Evolutionary conservation across 2,329 filamentous ascomycete genomes (phyloP).

Genomic region (Fusarium torulosum): DNA sequence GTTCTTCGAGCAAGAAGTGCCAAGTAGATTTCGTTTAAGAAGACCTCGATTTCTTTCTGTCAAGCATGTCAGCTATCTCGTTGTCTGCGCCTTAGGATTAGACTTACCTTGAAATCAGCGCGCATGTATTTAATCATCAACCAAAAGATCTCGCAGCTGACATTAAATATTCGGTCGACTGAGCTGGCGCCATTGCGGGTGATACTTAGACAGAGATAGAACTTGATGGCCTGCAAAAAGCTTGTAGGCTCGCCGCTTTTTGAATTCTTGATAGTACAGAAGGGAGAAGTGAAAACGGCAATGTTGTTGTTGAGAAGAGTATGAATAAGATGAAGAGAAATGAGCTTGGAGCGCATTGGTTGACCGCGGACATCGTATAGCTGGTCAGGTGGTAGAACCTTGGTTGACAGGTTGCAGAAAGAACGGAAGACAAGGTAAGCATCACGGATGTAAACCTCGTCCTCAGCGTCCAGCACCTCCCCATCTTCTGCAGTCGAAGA

Average conservation of each 20-base stretch:
- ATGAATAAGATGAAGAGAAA: constrained; percentile 95
- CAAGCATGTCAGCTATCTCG: constrained; percentile 44
- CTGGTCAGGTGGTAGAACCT: constrained; percentile 88
- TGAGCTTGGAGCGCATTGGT: constrained; percentile 95
- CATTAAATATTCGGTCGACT: constrained; percentile 91
- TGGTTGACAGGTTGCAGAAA: constrained; percentile 97
- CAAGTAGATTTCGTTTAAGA: constrained; percentile 96
- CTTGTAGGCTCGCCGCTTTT: constrained; percentile 88
- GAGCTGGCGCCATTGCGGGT: constrained; percentile 96
- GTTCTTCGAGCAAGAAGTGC: constrained; percentile 89
- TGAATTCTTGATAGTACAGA: constrained; percentile 92
- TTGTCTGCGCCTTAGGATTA: not conserved
- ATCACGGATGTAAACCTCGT: constrained; percentile 97
- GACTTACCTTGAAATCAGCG: constrained; percentile 85
- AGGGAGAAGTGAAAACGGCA: constrained; percentile 87
- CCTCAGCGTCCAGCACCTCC: constrained; percentile 77
- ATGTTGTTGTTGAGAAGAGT: constrained; percentile 96
- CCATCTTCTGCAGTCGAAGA: constrained; percentile 66
- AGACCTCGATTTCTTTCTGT: constrained; percentile 96
- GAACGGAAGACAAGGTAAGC: constrained; percentile 97
- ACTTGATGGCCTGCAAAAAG: constrained; percentile 95
- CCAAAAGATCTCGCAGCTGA: constrained; percentile 98
- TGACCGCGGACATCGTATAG: constrained; percentile 93
- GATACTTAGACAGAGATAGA: constrained; percentile 94
- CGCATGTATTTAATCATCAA: constrained; percentile 95